Base-by-base conservation (phyloP, 768 basidiomycete genomes). In the Heimioporus sp. region DNA sequence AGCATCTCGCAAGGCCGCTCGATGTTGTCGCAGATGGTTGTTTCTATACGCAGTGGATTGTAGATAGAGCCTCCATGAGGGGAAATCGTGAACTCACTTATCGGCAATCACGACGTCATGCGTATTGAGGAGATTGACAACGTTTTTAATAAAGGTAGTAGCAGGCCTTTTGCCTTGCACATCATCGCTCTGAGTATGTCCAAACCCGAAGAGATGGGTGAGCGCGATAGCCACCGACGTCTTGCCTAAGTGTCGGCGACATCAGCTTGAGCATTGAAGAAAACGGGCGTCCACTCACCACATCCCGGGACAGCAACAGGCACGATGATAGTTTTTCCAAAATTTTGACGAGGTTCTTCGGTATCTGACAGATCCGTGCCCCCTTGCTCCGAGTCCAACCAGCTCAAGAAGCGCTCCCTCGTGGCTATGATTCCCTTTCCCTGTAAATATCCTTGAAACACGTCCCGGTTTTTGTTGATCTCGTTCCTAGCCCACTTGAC, bases 151-250 rank as follows among this genome's bases (percentile, higher is more conserved):
- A 65, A 96, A 96, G 3, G 65, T 54, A 0, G 84, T 76, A 0
- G 77, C 92, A 2, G 87, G 47, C 65, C 86, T 92, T 72, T 93
- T 98, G 35, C 67, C 78, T 37, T 76, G 73, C 5, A 98, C 79
- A 62, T 98, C 92, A 65, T 99, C 97, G 62, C 88, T 92, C 65
- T 98, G 97, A 0, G 90, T 92, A 65, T 98, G 97, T 1, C 80
- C 93, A 53, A 92, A 96, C 0, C 78, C 80, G 61, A 95, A 98
- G 3, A 99, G 78, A 48, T 86, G 77, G 3, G 76, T 58, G 16
- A 98, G 79, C 1, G 92, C 92, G 16, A 97, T 74, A 0, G 90
- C 78, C 12, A 98, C 76, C 0, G 89, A 72, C 0, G 95, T 98
- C 75, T 98, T 98, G 28, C 94, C 92, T 92, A 59, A 2, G 17